phyloP scores from a whole-genome alignment of 2,329 filamentous ascomycete species.

The Trichoderma koningiopsis region DNA sequence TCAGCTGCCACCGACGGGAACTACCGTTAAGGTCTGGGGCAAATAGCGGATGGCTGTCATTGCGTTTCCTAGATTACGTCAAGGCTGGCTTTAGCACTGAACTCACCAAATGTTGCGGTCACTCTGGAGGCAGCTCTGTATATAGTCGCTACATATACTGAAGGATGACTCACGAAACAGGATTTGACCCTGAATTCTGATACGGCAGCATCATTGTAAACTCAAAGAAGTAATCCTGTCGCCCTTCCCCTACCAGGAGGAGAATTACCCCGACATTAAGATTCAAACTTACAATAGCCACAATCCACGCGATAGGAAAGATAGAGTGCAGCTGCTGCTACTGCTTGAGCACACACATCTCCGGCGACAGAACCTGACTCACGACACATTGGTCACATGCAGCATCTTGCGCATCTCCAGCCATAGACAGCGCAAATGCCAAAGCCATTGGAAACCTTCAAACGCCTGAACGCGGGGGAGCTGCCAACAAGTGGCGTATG shows the following conservation, averaged over 20 bases:
- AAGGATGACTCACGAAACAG: neutral
- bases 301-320: slow-evolving; percentile 35
- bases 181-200: neutral
- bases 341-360: slow-evolving; percentile 35
- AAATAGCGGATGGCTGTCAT: slow-evolving; percentile 28
- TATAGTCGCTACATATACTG: slow-evolving; percentile 7
- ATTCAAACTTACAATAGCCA: slow-evolving; percentile 49
- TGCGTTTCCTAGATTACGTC: slow-evolving; percentile 29
- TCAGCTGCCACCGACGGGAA: slow-evolving; percentile 27
- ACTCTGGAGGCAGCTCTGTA: neutral
- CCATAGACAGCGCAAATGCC: slow-evolving; percentile 47
- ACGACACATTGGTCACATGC: slow-evolving; percentile 56
- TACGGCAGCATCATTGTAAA: slow-evolving; percentile 2
- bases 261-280: slow-evolving; percentile 44
- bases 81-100: slow-evolving; percentile 27
- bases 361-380: slow-evolving; percentile 44
- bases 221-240: slow-evolving; percentile 42
- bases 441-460: slow-evolving; percentile 41
- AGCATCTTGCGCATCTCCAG: slow-evolving; percentile 54
- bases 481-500: slow-evolving; percentile 51
- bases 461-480: slow-evolving; percentile 49
- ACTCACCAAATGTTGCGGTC: slow-evolving; percentile 16
- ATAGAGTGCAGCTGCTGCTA: slow-evolving; percentile 42
- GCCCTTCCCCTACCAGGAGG: slow-evolving; percentile 48
- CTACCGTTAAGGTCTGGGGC: slow-evolving; percentile 27